A percentile compares a stretch with the other conserved stretches of the same genome.
These are phyloP conservation scores for Populus tremula DNA, from an alignment of 345 rosid species.

Conservation along the genomic window DNA sequence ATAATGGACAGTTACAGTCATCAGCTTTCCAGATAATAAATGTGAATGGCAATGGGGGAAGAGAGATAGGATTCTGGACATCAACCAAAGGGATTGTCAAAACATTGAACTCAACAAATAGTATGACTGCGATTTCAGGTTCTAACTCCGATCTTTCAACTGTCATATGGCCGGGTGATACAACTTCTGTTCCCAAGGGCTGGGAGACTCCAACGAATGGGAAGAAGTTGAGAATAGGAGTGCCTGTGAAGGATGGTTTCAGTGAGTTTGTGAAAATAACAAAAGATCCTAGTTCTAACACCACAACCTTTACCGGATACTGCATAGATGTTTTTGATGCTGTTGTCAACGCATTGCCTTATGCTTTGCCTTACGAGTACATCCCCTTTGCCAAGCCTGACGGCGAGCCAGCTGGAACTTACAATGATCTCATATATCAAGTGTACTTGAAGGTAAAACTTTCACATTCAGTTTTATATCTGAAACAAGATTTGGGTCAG, in stretches of 20 bases:
- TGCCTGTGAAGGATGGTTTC: slow-evolving; percentile 40
- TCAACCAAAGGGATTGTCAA: slow-evolving; percentile 4
- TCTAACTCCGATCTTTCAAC: too few species aligned
- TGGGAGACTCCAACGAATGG: slow-evolving; percentile 51
- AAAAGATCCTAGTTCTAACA: slow-evolving; percentile 21
- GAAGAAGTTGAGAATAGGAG: slow-evolving; percentile 41
- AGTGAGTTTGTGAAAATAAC: slow-evolving; percentile 37
- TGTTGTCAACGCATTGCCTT: slow-evolving; percentile 40
- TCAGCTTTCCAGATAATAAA: slow-evolving; percentile 43
- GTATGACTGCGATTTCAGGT: background rate
- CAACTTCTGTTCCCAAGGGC: slow-evolving; percentile 36
- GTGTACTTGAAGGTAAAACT: slow-evolving; percentile 40
- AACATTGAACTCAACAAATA: background rate
- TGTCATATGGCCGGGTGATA: slow-evolving; percentile 44
- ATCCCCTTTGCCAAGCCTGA: too few species aligned
- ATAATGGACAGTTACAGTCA: slow-evolving; percentile 32
- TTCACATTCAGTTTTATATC: too few species aligned
- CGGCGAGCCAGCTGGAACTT: slow-evolving; percentile 14
- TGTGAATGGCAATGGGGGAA: slow-evolving; percentile 26
- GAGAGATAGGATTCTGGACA: slow-evolving; percentile 42
- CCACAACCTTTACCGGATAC: slow-evolving; percentile 24
- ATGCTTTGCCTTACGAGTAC: slow-evolving; percentile 28
- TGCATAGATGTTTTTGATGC: slow-evolving; percentile 45
- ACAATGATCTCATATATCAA: slow-evolving; percentile 40
- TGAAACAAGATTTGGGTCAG: too few species aligned